These are phyloP conservation scores for Microstroma glucosiphilum DNA, from an alignment of 1,284 basidiomycete genomes.

Conservation along the genomic window DNA sequence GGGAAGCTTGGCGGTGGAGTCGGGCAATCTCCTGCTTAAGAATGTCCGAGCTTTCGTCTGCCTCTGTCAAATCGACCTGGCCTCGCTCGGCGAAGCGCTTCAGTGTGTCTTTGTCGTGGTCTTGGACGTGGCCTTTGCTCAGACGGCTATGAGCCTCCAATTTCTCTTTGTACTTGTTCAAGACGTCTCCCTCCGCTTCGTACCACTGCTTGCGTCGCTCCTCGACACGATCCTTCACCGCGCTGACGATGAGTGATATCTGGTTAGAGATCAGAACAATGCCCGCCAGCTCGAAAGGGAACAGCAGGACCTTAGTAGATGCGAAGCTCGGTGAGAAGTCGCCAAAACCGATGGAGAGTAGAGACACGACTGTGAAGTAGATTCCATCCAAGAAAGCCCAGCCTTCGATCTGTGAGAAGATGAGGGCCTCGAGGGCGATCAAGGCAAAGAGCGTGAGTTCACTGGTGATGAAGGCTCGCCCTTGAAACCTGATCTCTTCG, in stretches of 20 bases:
- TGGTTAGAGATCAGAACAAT: constrained; percentile 53
- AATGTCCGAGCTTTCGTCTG: constrained; percentile 31
- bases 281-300: constrained; percentile 52
- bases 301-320: constrained; percentile 51
- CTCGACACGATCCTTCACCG: constrained; percentile 42
- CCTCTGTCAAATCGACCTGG: constrained; percentile 10
- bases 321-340: constrained; percentile 47
- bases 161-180: constrained; percentile 19
- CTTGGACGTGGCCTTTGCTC: not conserved
- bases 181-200: constrained; percentile 43
- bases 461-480: constrained; percentile 52
- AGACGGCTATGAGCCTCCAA: not conserved
- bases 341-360: constrained; percentile 49
- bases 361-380: constrained; percentile 39
- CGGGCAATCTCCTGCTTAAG: constrained; percentile 51
- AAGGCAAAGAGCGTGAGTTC: constrained; percentile 16
- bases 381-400: constrained; percentile 32
- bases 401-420: constrained; percentile 20
- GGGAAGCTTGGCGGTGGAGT: constrained; percentile 48
- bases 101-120: no score
- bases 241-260: constrained; percentile 52
- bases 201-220: constrained; percentile 43
- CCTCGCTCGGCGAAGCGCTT: not conserved
- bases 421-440: constrained; percentile 31
- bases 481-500: constrained; percentile 46